A percentile compares a stretch with the other conserved stretches of the same genome.
These are phyloP conservation scores for Bacidia gigantensis DNA, from an alignment of 495 filamentous ascomycete species.

Conservation along the genomic window DNA sequence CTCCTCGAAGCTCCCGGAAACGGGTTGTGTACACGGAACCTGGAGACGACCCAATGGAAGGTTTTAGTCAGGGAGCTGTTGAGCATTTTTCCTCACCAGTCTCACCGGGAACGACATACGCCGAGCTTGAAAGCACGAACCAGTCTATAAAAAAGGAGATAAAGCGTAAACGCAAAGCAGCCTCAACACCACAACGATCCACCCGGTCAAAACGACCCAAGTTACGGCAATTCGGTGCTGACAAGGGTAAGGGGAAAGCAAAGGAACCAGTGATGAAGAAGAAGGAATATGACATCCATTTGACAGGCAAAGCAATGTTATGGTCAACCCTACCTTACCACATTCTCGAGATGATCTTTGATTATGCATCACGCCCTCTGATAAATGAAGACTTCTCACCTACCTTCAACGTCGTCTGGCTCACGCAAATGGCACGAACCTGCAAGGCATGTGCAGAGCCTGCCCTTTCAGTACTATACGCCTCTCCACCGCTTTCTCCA, in stretches of 20 bases:
- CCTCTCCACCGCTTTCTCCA: constrained; percentile 47
- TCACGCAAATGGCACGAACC: constrained; percentile 43
- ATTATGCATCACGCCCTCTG: constrained; percentile 48
- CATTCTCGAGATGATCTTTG: constrained; percentile 54
- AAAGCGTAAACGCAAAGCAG: constrained; percentile 1
- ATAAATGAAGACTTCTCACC: constrained; percentile 32
- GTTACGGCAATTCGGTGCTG: neutral
- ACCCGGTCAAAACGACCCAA: neutral
- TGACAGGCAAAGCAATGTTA: constrained; percentile 39
- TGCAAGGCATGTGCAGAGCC: constrained; percentile 60
- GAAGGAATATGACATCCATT: constrained; percentile 10
- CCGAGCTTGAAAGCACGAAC: neutral
- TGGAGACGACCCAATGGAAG: neutral
- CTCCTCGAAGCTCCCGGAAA: neutral
- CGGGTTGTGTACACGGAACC: neutral
- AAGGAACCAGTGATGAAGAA: neutral
- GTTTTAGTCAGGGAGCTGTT: neutral
- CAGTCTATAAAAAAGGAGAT: neutral
- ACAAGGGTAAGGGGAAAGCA: neutral
- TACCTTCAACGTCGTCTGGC: constrained; percentile 39
- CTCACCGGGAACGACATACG: neutral
- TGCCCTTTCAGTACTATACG: constrained; percentile 59
- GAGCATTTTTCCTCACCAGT: neutral
- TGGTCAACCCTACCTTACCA: constrained; percentile 65
- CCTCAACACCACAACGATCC: neutral